These are phyloP conservation scores for Cryptomeria japonica DNA, from an alignment of 75 land plant species.

Conservation along the genomic window DNA sequence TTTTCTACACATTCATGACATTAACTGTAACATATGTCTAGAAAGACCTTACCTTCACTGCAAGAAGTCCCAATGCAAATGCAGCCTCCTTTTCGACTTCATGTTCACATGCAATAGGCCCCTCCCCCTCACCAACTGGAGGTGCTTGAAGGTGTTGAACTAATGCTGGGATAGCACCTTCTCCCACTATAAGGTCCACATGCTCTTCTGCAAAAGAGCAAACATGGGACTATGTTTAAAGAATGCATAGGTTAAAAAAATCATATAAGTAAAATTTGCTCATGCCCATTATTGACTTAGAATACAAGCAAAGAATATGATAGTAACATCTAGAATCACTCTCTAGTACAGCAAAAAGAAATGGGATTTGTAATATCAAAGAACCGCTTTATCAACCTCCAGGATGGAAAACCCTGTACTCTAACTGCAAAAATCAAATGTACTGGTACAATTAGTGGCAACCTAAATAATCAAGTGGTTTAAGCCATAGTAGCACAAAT, in stretches of 20 bases:
- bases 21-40: neutral
- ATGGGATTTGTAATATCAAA: neutral
- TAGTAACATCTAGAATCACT: neutral
- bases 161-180: slow-evolving; percentile 81
- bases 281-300: neutral
- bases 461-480: neutral
- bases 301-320: neutral
- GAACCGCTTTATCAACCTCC: neutral
- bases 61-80: slow-evolving; percentile 87
- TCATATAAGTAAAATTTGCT: neutral
- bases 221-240: neutral
- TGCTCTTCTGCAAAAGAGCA: slow-evolving; percentile 65
- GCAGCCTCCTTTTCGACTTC: slow-evolving; percentile 95
- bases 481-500: neutral
- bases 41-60: slow-evolving; percentile 66
- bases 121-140: slow-evolving; percentile 34
- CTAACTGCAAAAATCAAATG: neutral
- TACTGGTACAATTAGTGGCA: neutral
- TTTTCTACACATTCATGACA: neutral
- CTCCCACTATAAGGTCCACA: slow-evolving; percentile 77
- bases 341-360: neutral
- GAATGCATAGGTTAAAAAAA: neutral
- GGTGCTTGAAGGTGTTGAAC: slow-evolving; percentile 84
- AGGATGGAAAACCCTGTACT: neutral
- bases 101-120: slow-evolving; percentile 57